Evolutionary conservation across 1,284 basidiomycete species (phyloP).

Genomic region (Naganishia cerealis): DNA sequence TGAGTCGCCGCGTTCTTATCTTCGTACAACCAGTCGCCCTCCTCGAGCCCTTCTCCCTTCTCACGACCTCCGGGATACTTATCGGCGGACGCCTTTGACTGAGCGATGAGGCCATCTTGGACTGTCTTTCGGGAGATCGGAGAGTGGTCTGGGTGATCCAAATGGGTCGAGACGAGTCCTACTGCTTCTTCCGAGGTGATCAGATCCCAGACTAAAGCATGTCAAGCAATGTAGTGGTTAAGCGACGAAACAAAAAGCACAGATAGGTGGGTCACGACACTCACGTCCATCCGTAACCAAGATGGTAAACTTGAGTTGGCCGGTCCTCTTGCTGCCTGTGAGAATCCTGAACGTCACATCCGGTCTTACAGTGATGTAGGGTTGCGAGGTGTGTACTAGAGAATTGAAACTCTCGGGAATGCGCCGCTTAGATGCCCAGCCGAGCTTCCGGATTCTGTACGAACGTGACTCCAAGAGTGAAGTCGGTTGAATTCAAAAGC

Average conservation of each 20-base stretch:
- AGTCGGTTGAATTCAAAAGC: not conserved
- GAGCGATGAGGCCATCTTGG: conserved; percentile 38
- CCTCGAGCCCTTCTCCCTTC: conserved; percentile 13
- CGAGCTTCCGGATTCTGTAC: conserved; percentile 3
- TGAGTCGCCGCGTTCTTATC: conserved; percentile 87
- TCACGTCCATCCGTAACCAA: conserved; percentile 82
- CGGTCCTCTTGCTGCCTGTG: conserved; percentile 52
- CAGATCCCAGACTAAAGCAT: conserved; percentile 55
- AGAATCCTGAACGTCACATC: conserved; percentile 78
- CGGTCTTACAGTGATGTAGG: conserved; percentile 88
- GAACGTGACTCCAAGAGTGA: not conserved
- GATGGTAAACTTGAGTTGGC: conserved; percentile 69
- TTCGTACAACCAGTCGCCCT: conserved; percentile 70
- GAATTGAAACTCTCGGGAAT: conserved; percentile 61
- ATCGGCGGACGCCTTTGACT: conserved; percentile 35
- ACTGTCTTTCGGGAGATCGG: conserved; percentile 11
- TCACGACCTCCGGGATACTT: conserved; percentile 40
- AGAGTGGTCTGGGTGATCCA: conserved; percentile 59
- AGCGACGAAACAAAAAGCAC: too few species aligned
- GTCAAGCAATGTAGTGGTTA: too few species aligned
- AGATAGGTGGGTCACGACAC: conserved; percentile 33
- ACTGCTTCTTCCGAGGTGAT: conserved; percentile 94
- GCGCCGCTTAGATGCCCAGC: not conserved
- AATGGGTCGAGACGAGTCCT: conserved; percentile 78
- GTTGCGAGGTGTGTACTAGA: conserved; percentile 74